Evolutionary conservation across 495 filamentous ascomycete species (phyloP).

Genomic region (Bryoglossum gracile): DNA sequence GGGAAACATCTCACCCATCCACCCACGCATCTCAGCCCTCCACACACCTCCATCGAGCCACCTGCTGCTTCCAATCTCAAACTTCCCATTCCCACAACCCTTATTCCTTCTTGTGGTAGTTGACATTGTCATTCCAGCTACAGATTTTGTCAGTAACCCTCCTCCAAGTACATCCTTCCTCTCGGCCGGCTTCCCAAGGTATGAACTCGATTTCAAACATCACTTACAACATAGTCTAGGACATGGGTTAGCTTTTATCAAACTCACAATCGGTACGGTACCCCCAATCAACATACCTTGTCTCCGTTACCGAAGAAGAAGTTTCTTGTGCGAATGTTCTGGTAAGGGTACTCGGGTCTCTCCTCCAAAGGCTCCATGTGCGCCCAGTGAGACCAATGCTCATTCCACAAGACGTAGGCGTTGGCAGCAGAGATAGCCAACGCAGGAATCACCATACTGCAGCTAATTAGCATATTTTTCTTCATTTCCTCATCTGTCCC

Average conservation of each 20-base stretch:
- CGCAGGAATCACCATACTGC: constrained; percentile 51
- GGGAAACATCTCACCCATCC: too few relatives aligned
- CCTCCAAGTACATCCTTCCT: background rate
- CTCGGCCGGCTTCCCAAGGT: background rate
- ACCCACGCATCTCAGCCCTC: too few relatives aligned
- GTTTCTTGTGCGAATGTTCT: constrained; percentile 88
- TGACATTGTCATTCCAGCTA: constrained; percentile 91
- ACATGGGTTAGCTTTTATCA: constrained; percentile 26
- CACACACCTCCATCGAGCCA: too few relatives aligned
- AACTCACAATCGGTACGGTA: background rate
- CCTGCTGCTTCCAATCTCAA: background rate
- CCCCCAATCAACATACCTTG: constrained; percentile 53
- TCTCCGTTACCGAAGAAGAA: constrained; percentile 89
- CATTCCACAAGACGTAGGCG: constrained; percentile 81
- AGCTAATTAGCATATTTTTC: too few relatives aligned
- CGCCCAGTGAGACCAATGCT: constrained; percentile 93
- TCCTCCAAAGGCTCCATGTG: constrained; percentile 86
- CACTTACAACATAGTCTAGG: constrained; percentile 62
- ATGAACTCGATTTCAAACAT: background rate
- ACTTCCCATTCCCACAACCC: background rate
- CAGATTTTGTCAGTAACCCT: constrained; percentile 12
- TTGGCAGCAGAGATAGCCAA: constrained; percentile 66
- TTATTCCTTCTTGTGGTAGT: constrained; percentile 75
- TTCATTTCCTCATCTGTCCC: too few relatives aligned
- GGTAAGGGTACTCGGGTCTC: constrained; percentile 81